Conservation (phyloP, 2,329 filamentous ascomycete species). For the Rhynchosporium graminicola region DNA sequence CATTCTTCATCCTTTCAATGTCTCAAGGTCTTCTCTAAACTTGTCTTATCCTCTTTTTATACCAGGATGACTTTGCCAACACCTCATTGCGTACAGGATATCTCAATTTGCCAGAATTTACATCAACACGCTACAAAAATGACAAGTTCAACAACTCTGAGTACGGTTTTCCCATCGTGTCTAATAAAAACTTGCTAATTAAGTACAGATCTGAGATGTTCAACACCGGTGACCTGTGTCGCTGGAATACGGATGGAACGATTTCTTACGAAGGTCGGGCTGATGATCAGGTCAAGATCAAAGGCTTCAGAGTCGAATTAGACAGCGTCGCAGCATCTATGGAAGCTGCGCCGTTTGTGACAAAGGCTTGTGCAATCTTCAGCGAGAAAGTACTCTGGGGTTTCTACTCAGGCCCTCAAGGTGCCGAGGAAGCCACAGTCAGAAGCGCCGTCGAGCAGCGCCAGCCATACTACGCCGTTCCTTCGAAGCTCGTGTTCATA, state of each 20-base stretch:
- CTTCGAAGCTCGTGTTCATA: constrained; percentile 48
- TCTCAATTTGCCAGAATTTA: constrained; percentile 43
- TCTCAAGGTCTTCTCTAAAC: too few relatives aligned
- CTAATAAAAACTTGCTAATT: constrained; percentile 7
- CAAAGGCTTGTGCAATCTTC: constrained; percentile 50
- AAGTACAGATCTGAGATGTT: constrained; percentile 52
- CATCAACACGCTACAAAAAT: constrained; percentile 49
- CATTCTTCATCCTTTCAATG: too few relatives aligned
- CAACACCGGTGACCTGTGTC: constrained; percentile 60
- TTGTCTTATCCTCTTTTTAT: too few relatives aligned
- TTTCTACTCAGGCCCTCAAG: constrained; percentile 45
- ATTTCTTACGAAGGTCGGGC: constrained; percentile 57
- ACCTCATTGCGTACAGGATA: constrained; percentile 36
- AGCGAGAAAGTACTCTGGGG: constrained; percentile 52
- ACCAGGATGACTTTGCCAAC: too few relatives aligned
- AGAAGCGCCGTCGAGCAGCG: constrained; percentile 31
- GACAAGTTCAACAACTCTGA: constrained; percentile 55
- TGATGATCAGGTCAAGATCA: constrained; percentile 65
- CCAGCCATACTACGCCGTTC: constrained; percentile 58
- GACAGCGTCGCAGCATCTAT: constrained; percentile 57
- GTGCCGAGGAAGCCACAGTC: constrained; percentile 38
- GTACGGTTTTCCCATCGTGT: constrained; percentile 37
- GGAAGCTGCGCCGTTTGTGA: constrained; percentile 48
- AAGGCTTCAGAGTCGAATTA: constrained; percentile 61
- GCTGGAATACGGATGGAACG: constrained; percentile 54